Percentiles rank a stretch among this genome's conserved stretches.
These are phyloP conservation scores for Agastache rugosa DNA, from an alignment of 257 asterid genomes.

Conservation along the genomic window DNA sequence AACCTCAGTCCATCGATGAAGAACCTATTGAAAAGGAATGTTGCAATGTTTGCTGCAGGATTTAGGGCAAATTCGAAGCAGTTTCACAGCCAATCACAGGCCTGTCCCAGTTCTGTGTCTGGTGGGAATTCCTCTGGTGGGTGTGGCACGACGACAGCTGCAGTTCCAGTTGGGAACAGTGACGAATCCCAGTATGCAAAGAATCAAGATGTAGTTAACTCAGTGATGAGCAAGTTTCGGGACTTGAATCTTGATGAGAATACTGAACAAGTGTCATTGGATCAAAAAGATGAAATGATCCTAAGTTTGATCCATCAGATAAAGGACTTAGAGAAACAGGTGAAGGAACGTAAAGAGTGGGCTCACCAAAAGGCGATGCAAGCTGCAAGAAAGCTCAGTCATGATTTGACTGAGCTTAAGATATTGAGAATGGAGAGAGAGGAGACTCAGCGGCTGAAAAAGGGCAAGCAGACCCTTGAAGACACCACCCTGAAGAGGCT, in stretches of 20 bases:
- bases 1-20: constrained; percentile 92
- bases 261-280: constrained; percentile 57
- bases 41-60: constrained; percentile 94
- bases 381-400: constrained; percentile 92
- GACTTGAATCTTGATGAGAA: constrained; percentile 86
- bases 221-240: constrained; percentile 78
- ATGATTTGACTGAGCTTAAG: constrained; percentile 89
- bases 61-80: constrained; percentile 76
- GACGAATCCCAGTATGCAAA: constrained; percentile 60
- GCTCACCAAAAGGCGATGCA: constrained; percentile 97
- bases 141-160: constrained; percentile 33
- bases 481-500: constrained; percentile 73
- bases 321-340: constrained; percentile 85
- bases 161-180: constrained; percentile 42
- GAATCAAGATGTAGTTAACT: constrained; percentile 78
- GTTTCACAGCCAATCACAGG: constrained; percentile 60
- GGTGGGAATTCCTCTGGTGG: constrained; percentile 51
- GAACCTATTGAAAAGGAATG: constrained; percentile 78
- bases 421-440: constrained; percentile 89
- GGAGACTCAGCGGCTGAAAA: constrained; percentile 72
- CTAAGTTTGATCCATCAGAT: constrained; percentile 76
- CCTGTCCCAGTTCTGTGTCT: constrained; percentile 59
- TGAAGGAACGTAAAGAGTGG: constrained; percentile 92
- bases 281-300: constrained; percentile 84
- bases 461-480: constrained; percentile 75